phyloP scores from a whole-genome alignment of 306 rosid species.

The peach (Prunus persica) region DNA sequence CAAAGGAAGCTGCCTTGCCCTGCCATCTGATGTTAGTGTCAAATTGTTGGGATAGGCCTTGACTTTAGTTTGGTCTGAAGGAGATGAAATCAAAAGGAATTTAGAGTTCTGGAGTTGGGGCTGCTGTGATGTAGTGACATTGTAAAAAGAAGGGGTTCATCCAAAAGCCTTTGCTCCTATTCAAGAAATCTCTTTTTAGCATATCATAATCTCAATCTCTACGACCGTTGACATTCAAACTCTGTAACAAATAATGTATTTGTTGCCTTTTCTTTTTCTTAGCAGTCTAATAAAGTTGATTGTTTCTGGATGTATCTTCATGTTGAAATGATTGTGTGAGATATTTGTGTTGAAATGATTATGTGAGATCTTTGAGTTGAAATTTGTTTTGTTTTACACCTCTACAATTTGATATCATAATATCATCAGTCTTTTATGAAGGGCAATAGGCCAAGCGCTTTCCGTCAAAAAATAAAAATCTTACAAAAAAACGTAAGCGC shows the following conservation, averaged over 20 bases:
- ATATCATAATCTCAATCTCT: background rate
- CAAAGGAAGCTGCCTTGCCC: no score
- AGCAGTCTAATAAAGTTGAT: background rate
- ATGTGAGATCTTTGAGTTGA: no score
- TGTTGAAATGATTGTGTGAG: background rate
- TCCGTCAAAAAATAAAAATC: background rate
- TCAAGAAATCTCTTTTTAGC: background rate
- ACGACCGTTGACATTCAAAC: background rate
- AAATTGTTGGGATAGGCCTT: background rate
- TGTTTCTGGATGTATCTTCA: no score
- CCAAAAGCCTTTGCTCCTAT: constrained; percentile 59
- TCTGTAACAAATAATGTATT: constrained; percentile 4
- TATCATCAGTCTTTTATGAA: no score
- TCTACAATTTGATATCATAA: no score
- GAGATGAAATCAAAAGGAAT: constrained; percentile 7
- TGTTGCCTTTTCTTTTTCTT: background rate
- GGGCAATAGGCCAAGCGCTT: no score
- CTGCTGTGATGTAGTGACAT: constrained; percentile 68
- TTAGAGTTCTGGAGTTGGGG: constrained; percentile 58
- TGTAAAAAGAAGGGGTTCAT: constrained; percentile 62
- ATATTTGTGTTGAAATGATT: background rate
- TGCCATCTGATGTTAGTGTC: background rate
- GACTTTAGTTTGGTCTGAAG: constrained; percentile 25
- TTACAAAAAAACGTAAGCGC: background rate
- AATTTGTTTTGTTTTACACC: no score